Conservation (phyloP, 306 rosid species). For the Purshia tridentata region DNA sequence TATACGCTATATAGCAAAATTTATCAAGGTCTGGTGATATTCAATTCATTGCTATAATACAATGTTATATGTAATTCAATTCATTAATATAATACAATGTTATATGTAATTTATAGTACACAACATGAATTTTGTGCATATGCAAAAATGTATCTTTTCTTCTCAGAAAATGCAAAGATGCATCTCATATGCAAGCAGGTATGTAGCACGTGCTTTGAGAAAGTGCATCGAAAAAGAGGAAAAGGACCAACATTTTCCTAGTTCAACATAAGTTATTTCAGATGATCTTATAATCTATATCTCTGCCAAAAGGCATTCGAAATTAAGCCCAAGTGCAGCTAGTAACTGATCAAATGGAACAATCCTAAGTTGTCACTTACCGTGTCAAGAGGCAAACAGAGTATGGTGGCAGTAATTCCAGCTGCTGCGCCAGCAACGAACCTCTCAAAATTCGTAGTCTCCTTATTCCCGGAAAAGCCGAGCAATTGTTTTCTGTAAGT, state of each 20-base stretch:
- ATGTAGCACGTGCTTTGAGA: neutral
- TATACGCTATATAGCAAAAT: neutral
- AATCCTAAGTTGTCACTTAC: slow-evolving; percentile 47
- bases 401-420: slow-evolving; percentile 76
- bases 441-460: slow-evolving; percentile 86
- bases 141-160: neutral
- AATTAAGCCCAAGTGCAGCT: slow-evolving; percentile 6
- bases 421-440: slow-evolving; percentile 96
- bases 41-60: neutral
- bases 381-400: slow-evolving; percentile 93
- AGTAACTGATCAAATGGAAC: slow-evolving; percentile 1
- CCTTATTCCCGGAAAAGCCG: slow-evolving; percentile 61
- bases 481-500: slow-evolving; percentile 88
- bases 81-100: neutral
- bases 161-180: too few species aligned
- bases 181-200: neutral
- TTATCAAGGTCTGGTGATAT: neutral
- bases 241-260: neutral
- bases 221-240: neutral
- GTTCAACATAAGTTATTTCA: neutral
- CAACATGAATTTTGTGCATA: neutral
- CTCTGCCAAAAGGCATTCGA: neutral
- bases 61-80: neutral
- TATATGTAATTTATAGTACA: neutral
- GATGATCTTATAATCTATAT: neutral